Evolutionary conservation across 176 grass and related monocot genomes (phyloP).

Genomic region (Aegilops tauschii): DNA sequence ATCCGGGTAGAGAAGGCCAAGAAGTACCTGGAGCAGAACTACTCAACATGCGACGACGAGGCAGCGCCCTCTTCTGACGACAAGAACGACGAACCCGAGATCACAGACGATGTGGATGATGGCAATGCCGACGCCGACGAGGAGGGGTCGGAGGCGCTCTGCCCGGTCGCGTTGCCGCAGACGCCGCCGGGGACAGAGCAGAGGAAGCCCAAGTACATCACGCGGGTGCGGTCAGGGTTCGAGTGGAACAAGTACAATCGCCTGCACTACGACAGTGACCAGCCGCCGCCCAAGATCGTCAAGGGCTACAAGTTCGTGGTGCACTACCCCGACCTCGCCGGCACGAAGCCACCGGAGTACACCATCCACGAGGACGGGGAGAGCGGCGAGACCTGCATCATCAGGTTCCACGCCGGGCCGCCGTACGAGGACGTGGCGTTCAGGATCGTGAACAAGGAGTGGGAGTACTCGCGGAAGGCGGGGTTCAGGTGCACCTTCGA

Average conservation of each 20-base stretch:
- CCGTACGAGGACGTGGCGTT: constrained; percentile 50
- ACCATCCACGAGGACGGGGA: constrained; percentile 24
- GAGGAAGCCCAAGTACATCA: constrained; percentile 40
- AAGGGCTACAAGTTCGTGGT: constrained; percentile 47
- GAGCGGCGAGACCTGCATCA: constrained; percentile 32
- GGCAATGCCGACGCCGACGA: background rate
- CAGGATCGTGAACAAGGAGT: constrained; percentile 42
- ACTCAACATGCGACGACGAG: background rate
- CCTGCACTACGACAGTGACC: constrained; percentile 36
- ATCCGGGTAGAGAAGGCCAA: constrained; percentile 32
- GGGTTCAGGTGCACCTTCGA: constrained; percentile 45
- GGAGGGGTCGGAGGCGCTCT: constrained; percentile 7
- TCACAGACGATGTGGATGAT: background rate
- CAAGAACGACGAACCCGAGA: background rate
- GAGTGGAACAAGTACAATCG: constrained; percentile 56
- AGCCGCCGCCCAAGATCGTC: constrained; percentile 29
- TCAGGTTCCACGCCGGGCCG: constrained; percentile 33
- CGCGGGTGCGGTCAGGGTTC: constrained; percentile 28
- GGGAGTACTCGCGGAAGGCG: constrained; percentile 34
- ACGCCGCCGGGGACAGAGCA: background rate
- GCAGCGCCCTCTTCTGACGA: background rate
- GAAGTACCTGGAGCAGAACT: constrained; percentile 31
- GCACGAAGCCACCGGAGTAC: constrained; percentile 9
- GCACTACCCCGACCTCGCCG: constrained; percentile 37
- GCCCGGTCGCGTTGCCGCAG: background rate